phyloP scores from a whole-genome alignment of 2,329 filamentous ascomycete genomes.

The Endoconidiophora laricicola region DNA sequence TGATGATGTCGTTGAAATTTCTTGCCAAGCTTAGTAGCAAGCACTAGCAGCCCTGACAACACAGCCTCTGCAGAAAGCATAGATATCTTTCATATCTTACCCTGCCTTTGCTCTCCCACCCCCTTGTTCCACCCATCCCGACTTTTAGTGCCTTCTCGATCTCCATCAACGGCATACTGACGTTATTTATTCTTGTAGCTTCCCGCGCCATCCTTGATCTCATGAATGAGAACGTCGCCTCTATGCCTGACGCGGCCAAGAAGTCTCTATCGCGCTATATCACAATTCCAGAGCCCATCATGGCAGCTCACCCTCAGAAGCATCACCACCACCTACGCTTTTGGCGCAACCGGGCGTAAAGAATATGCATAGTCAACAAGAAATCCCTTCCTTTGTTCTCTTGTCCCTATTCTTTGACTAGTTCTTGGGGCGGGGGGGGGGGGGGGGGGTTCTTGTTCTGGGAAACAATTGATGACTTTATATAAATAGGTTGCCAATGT shows the following conservation, averaged over 20 bases:
- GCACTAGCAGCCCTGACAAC: too few species aligned
- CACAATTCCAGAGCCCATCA: constrained; percentile 13
- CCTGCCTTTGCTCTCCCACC: too few species aligned
- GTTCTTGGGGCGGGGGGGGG: background rate
- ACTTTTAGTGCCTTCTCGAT: background rate
- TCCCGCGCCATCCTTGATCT: constrained; percentile 16
- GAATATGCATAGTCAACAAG: background rate
- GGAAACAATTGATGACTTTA: too few species aligned
- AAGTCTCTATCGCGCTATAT: constrained; percentile 13
- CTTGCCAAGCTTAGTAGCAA: too few species aligned
- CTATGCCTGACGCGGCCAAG: constrained; percentile 16
- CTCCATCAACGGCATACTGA: background rate
- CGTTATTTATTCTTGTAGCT: constrained; percentile 9
- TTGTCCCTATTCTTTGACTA: background rate
- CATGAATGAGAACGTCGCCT: constrained; percentile 16
- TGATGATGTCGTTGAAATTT: too few species aligned
- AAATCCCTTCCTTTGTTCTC: background rate
- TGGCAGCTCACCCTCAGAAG: constrained; percentile 8
- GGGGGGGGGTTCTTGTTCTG: too few species aligned
- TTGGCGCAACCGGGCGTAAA: constrained; percentile 13
- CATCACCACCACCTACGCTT: constrained; percentile 15
- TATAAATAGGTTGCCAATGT: too few species aligned
- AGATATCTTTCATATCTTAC: too few species aligned
- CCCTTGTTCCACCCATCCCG: too few species aligned
- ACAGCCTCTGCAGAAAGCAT: too few species aligned